Percentiles rank a stretch among this genome's conserved stretches.
These are phyloP conservation scores for Talaromyces adpressus DNA, from an alignment of 495 filamentous ascomycete species.

Conservation along the genomic window DNA sequence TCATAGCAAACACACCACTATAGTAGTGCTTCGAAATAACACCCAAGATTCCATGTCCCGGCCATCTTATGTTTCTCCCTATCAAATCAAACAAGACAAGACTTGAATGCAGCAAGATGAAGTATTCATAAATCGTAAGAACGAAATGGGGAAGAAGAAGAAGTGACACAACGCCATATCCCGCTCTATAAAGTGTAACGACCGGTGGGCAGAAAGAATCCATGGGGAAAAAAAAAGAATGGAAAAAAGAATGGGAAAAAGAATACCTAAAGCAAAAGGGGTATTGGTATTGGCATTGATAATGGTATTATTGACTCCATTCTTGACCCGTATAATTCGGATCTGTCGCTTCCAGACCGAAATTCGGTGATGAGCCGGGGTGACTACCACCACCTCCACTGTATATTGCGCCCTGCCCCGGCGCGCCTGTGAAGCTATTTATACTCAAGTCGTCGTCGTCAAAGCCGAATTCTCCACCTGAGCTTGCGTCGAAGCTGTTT, in stretches of 20 bases:
- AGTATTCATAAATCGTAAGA: not conserved
- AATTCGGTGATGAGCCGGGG: constrained; percentile 16
- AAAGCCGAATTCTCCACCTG: constrained; percentile 49
- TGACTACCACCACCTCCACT: constrained; percentile 15
- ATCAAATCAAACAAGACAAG: not conserved
- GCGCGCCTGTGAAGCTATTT: constrained; percentile 27
- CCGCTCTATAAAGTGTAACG: constrained; percentile 7
- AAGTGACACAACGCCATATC: not conserved
- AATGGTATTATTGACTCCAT: constrained; percentile 18
- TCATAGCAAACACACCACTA: not conserved
- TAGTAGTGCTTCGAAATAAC: not conserved
- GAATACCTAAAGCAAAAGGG: not conserved
- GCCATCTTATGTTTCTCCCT: not conserved
- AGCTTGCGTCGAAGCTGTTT: constrained; percentile 86
- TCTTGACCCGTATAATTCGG: constrained; percentile 25
- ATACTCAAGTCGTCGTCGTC: constrained; percentile 44
- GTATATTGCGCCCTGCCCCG: constrained; percentile 29
- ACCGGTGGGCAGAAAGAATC: constrained; percentile 4
- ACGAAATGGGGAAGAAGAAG: not conserved
- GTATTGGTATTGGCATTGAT: not conserved
- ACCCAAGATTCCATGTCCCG: not conserved
- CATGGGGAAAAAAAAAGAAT: constrained; percentile 3
- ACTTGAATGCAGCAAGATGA: not conserved
- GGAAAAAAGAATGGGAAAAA: too few relatives aligned
- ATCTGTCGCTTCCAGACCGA: constrained; percentile 27